Evolutionary conservation across 129 eudicot species (phyloP).

Genomic region (Calendula officinalis): DNA sequence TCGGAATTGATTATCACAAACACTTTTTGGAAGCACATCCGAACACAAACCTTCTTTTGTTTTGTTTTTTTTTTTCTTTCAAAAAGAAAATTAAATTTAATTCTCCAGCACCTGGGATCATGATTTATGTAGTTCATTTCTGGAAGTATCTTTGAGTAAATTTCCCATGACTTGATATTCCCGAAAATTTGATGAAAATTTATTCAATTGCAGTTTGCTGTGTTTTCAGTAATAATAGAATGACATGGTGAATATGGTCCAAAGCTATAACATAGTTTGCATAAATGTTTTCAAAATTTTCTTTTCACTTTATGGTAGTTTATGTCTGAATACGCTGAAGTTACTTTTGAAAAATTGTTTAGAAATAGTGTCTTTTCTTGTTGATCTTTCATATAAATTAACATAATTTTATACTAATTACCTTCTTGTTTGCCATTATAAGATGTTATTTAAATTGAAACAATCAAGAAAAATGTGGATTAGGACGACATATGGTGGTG

Average conservation of each 20-base stretch:
- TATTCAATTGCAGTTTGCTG: background rate
- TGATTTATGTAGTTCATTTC: background rate
- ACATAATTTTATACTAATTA: background rate
- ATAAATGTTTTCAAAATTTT: background rate
- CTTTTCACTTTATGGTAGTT: background rate
- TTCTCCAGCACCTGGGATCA: background rate
- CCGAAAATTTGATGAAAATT: background rate
- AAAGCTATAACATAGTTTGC: background rate
- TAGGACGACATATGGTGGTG: conserved; percentile 7
- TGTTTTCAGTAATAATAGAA: background rate
- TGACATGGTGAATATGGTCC: background rate
- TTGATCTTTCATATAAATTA: background rate
- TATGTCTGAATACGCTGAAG: background rate
- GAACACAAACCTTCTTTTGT: too few species aligned
- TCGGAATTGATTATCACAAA: background rate
- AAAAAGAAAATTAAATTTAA: background rate
- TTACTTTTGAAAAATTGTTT: background rate
- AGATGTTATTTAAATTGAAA: background rate
- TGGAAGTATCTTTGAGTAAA: background rate
- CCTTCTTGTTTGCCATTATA: background rate
- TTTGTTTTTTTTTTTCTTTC: too few species aligned
- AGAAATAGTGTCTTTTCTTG: background rate
- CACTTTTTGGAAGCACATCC: background rate
- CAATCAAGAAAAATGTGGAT: background rate
- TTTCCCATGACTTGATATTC: background rate